Conservation (phyloP, 805 yeast species). For the Lipomyces sp. region DNA sequence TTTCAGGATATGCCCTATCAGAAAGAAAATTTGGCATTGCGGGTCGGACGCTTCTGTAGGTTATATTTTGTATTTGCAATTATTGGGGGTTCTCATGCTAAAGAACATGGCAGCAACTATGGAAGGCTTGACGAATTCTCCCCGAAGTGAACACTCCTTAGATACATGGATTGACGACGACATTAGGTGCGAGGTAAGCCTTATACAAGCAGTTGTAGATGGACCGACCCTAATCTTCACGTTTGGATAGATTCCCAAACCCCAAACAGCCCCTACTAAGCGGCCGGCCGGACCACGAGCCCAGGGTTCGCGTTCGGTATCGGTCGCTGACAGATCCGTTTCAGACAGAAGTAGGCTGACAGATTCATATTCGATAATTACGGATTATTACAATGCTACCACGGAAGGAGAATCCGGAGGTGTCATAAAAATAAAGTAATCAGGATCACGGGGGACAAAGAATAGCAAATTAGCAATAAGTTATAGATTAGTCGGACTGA, state of each 20-base stretch:
- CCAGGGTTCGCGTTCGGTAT: background rate
- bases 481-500: too few relatives aligned
- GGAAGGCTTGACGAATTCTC: background rate
- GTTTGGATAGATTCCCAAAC: background rate
- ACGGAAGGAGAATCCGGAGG: slow-evolving; percentile 1
- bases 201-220: too few relatives aligned
- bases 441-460: background rate
- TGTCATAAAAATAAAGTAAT: background rate
- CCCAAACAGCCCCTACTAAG: background rate
- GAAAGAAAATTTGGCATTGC: background rate
- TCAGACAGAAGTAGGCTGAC: background rate
- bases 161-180: slow-evolving; percentile 11
- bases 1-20: background rate
- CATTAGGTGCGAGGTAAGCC: background rate
- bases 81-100: background rate
- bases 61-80: background rate
- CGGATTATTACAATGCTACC: background rate
- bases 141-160: slow-evolving; percentile 1
- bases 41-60: background rate
- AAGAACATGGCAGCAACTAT: background rate
- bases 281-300: slow-evolving; percentile 4
- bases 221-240: background rate
- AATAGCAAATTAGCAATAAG: background rate
- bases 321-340: background rate
- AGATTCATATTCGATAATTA: background rate